phyloP scores from a whole-genome alignment of 2,329 filamentous ascomycete species.

The Parastagonospora avenae region DNA sequence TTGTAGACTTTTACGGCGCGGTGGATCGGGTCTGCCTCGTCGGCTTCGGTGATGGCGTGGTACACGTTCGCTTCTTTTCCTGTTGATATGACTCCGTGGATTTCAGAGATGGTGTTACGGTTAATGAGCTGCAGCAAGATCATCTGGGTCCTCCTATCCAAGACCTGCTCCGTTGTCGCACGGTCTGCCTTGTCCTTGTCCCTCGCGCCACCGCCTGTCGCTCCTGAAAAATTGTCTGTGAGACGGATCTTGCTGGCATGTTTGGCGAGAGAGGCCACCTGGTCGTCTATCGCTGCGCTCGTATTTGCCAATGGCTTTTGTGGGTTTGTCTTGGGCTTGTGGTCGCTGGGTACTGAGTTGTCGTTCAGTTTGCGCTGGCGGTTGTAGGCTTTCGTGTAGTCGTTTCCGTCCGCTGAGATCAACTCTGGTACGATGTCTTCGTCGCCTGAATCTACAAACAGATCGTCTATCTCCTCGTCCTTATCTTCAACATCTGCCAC shows the following conservation, averaged over 20 bases:
- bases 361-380: constrained; percentile 74
- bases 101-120: constrained; percentile 82
- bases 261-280: constrained; percentile 80
- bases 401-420: constrained; percentile 63
- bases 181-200: constrained; percentile 90
- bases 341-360: constrained; percentile 52
- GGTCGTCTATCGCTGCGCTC: constrained; percentile 79
- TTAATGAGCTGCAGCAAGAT: constrained; percentile 97
- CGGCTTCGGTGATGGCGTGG: constrained; percentile 71
- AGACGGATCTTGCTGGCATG: constrained; percentile 87
- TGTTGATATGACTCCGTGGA: constrained; percentile 93
- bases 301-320: constrained; percentile 76
- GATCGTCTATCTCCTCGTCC: constrained; percentile 68
- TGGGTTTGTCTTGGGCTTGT: constrained; percentile 73
- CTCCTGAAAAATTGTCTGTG: constrained; percentile 63
- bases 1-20: constrained; percentile 99
- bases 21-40: constrained; percentile 61
- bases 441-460: constrained; percentile 58
- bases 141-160: constrained; percentile 94
- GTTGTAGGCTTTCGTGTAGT: constrained; percentile 88
- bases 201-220: constrained; percentile 50
- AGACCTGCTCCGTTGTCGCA: constrained; percentile 90
- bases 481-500: constrained; percentile 47
- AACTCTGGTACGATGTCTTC: constrained; percentile 62
- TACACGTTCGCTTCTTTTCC: constrained; percentile 99